Evolutionary conservation across 1,284 basidiomycete genomes (phyloP).

Genomic region (Golubevia pallescens): DNA sequence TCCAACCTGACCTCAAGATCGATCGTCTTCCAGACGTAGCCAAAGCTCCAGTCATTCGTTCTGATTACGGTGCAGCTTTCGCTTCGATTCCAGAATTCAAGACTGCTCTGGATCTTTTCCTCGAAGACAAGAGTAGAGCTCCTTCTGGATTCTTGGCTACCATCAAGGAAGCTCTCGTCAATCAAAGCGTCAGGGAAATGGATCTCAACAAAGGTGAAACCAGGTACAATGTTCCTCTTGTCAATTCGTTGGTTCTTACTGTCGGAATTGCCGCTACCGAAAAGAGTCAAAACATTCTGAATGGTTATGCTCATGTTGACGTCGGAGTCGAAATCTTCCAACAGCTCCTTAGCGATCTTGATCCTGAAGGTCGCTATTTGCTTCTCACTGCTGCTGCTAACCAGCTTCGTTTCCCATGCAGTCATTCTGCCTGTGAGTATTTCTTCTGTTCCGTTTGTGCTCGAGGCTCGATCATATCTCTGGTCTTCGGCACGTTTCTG

Average conservation of each 20-base stretch:
- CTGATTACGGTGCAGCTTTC: slow-evolving; percentile 33
- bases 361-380: slow-evolving; percentile 95
- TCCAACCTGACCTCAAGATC: slow-evolving; percentile 40
- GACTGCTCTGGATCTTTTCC: slow-evolving; percentile 9
- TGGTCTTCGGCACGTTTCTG: too few species aligned
- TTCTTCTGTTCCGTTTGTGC: neutral
- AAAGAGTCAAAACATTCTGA: slow-evolving; percentile 78
- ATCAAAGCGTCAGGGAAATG: neutral
- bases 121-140: neutral
- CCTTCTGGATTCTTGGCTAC: slow-evolving; percentile 9
- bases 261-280: slow-evolving; percentile 65
- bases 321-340: slow-evolving; percentile 81
- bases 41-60: slow-evolving; percentile 32
- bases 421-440: slow-evolving; percentile 49
- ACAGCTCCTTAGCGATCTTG: slow-evolving; percentile 80
- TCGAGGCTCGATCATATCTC: neutral
- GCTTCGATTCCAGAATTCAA: slow-evolving; percentile 22
- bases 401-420: slow-evolving; percentile 75
- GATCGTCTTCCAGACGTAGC: slow-evolving; percentile 30
- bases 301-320: slow-evolving; percentile 79
- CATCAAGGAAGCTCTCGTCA: slow-evolving; percentile 7
- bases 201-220: slow-evolving; percentile 13
- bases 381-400: slow-evolving; percentile 86
- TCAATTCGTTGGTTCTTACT: slow-evolving; percentile 52
- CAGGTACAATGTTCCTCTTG: slow-evolving; percentile 34